A percentile compares a stretch with the other conserved stretches of the same genome.
These are phyloP conservation scores for Mycena rosella DNA, from an alignment of 768 basidiomycete species.

Conservation along the genomic window DNA sequence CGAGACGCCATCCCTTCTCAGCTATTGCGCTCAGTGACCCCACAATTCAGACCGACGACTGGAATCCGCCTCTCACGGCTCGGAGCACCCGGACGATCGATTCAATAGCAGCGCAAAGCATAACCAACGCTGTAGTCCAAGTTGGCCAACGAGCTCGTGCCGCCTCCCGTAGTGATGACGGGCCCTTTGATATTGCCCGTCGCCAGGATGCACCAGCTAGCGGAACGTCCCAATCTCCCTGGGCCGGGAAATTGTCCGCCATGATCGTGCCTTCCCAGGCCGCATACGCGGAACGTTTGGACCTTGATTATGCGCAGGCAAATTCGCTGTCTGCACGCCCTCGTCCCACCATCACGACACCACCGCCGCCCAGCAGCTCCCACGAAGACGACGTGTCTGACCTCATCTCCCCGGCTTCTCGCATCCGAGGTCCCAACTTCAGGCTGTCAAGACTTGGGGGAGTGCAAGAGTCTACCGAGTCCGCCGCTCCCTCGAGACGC, in stretches of 20 bases:
- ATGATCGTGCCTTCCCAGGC: slow-evolving; percentile 36
- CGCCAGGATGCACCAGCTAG: neutral
- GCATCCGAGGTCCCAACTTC: slow-evolving; percentile 21
- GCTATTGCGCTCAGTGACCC: slow-evolving; percentile 32
- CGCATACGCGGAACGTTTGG: slow-evolving; percentile 33
- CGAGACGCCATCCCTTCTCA: slow-evolving; percentile 37
- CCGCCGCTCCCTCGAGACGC: slow-evolving; percentile 18
- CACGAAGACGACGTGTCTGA: slow-evolving; percentile 34
- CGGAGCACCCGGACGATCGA: slow-evolving; percentile 41
- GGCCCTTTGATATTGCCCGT: neutral
- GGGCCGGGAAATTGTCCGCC: slow-evolving; percentile 7
- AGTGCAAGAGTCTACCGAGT: neutral
- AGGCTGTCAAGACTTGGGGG: slow-evolving; percentile 31
- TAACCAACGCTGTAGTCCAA: slow-evolving; percentile 40
- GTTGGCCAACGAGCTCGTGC: slow-evolving; percentile 36
- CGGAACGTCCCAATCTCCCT: slow-evolving; percentile 5
- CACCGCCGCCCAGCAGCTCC: slow-evolving; percentile 2
- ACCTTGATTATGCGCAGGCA: slow-evolving; percentile 28
- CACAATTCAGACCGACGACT: slow-evolving; percentile 26
- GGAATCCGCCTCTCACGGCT: slow-evolving; percentile 32
- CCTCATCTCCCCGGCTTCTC: slow-evolving; percentile 34
- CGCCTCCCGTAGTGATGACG: slow-evolving; percentile 20
- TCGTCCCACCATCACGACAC: slow-evolving; percentile 24
- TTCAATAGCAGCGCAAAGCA: slow-evolving; percentile 35
- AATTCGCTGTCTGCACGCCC: slow-evolving; percentile 30